phyloP scores from a whole-genome alignment of 1,284 basidiomycete species.

The Wolfiporia cocos region DNA sequence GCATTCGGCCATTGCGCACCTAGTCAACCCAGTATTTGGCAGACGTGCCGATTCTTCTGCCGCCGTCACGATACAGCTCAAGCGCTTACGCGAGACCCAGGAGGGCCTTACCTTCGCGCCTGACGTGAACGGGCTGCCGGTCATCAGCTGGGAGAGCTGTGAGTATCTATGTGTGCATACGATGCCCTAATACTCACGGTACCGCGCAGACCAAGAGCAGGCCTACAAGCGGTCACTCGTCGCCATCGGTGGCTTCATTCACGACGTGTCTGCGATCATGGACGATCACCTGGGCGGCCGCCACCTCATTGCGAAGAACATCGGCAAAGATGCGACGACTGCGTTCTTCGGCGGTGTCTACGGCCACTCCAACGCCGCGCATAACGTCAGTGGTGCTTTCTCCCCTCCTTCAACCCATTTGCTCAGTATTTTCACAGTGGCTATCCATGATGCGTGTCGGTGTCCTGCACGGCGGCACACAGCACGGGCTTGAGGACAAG shows the following conservation, averaged over 20 bases:
- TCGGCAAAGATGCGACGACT: slow-evolving; percentile 81
- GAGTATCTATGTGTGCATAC: slow-evolving; percentile 23
- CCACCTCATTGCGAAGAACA: slow-evolving; percentile 58
- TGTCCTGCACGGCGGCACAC: slow-evolving; percentile 72
- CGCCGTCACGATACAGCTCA: slow-evolving; percentile 94
- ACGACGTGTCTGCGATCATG: slow-evolving; percentile 80
- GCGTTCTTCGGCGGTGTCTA: slow-evolving; percentile 95
- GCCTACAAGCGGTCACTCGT: slow-evolving; percentile 72
- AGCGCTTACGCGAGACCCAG: slow-evolving; percentile 69
- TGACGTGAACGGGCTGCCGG: slow-evolving; percentile 69
- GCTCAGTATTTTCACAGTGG: slow-evolving; percentile 32
- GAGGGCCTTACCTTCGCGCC: slow-evolving; percentile 76
- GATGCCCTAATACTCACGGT: not conserved
- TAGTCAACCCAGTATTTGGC: too few relatives aligned
- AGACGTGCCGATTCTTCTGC: too few relatives aligned
- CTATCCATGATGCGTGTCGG: slow-evolving; percentile 91
- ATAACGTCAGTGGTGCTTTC: slow-evolving; percentile 50
- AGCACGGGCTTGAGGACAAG: slow-evolving; percentile 59
- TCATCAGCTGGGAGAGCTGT: slow-evolving; percentile 87
- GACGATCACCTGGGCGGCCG: slow-evolving; percentile 86
- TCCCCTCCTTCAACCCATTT: not conserved
- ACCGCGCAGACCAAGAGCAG: slow-evolving; percentile 64
- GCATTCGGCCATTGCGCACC: too few relatives aligned
- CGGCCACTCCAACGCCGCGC: slow-evolving; percentile 90
- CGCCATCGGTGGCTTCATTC: slow-evolving; percentile 88